phyloP scores from a whole-genome alignment of 345 rosid genomes.

The Acer negundo region DNA sequence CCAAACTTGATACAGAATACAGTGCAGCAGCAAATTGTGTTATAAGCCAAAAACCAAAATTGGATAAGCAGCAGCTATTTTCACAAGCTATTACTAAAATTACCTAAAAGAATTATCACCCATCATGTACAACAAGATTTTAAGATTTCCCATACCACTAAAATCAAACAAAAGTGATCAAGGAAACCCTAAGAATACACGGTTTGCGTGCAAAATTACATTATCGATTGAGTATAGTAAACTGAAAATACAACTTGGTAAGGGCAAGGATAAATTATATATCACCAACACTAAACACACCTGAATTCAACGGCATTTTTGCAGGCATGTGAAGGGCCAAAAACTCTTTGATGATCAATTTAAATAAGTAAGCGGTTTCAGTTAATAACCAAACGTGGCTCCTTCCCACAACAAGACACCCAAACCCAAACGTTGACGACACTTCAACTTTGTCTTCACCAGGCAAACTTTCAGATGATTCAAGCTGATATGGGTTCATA shows the following conservation, averaged over 20 bases:
- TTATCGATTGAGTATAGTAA: slow-evolving; percentile 4
- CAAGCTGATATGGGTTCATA: slow-evolving; percentile 94
- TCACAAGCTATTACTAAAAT: slow-evolving; percentile 42
- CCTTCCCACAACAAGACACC: slow-evolving; percentile 25
- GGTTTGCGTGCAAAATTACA: slow-evolving; percentile 38
- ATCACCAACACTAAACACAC: slow-evolving; percentile 32
- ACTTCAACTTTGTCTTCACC: slow-evolving; percentile 12
- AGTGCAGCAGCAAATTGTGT: slow-evolving; percentile 7
- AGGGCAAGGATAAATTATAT: slow-evolving; percentile 23
- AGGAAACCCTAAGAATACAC: slow-evolving; percentile 31
- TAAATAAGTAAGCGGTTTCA: slow-evolving; percentile 10
- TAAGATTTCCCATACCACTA: slow-evolving; percentile 42
- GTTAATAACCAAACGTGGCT: slow-evolving; percentile 24
- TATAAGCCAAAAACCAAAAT: slow-evolving; percentile 29
- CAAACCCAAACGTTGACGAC: background rate
- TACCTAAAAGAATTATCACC: slow-evolving; percentile 50
- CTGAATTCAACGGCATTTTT: slow-evolving; percentile 25
- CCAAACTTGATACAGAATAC: slow-evolving; percentile 16
- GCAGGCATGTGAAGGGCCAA: slow-evolving; percentile 25
- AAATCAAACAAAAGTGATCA: slow-evolving; percentile 20
- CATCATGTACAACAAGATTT: slow-evolving; percentile 58
- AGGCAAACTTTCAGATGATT: slow-evolving; percentile 19
- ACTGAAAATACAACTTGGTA: slow-evolving; percentile 36
- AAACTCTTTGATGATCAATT: slow-evolving; percentile 21
- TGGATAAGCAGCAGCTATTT: slow-evolving; percentile 29